Evolutionary conservation across 176 grass and related monocot genomes (phyloP), one percentile per base, ranked within the genome.

Genomic region (Alloteropsis semialata): DNA sequence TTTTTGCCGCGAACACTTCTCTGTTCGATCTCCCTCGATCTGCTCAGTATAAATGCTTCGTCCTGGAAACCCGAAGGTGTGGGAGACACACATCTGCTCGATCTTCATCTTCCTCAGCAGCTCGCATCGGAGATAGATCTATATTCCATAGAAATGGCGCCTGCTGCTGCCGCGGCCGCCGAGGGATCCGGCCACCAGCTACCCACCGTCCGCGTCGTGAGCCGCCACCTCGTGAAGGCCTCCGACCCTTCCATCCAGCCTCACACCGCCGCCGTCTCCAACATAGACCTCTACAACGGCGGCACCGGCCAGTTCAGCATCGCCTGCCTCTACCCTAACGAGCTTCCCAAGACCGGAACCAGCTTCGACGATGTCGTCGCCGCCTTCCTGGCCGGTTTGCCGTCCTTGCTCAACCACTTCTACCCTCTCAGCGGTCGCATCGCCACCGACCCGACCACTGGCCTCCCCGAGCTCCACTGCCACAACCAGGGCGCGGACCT

Each of bases 401-500:
- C 77, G 2, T 34, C 33, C 10, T 65, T 81, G 7, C 84, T 87
- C 53, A 72, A 80, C 39, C 43, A 74, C 76, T 87, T 75, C 76
- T 80, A 55, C 65, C 64, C 66, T 37, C 50, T 81, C 1, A 7
- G 30, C 5, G 84, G 84, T 42, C 68, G 84, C 51, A 73, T 87
- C 38, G 28, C 4, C 37, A n/a, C 41, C 17, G 25, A 87, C 22
- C 41, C 77, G 2, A 60, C 6, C 46, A 19, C 84, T 17, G 71
- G 71, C 22, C 67, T 75, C 4, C 77, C 84, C 72, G 60, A 33
- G 59, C 56, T 86, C 55, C 30, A 67, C 44, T 87, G 79, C 57
- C 53, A 75, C 74, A 90, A 90, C 69, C 68, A 54, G 1, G 84
- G 89, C 28, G 74, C 74, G 3, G 89, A 91, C 46, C 85, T 91